Conservation (phyloP, 257 asterid species). For the Gentiana dahurica region DNA sequence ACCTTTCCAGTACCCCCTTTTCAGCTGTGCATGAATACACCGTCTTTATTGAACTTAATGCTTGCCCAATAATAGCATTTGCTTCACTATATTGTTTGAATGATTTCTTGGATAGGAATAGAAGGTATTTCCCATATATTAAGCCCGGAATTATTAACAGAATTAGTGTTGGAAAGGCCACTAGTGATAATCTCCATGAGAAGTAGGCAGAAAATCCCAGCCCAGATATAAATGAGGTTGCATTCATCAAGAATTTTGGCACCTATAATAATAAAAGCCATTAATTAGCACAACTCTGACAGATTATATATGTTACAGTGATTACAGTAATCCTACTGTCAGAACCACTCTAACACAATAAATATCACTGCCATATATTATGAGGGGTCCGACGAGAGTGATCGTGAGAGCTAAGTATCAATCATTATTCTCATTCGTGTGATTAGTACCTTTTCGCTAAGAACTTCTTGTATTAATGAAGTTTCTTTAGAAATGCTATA, state of each 20-base stretch:
- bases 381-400: neutral
- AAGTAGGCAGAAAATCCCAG: conserved; percentile 52
- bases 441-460: conserved; percentile 63
- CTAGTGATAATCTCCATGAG: conserved; percentile 66
- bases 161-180: conserved; percentile 57
- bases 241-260: conserved; percentile 69
- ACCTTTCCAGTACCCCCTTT: conserved; percentile 47
- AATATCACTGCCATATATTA: too few species aligned
- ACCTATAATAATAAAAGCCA: conserved; percentile 23
- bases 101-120: conserved; percentile 35
- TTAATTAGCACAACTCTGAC: too few species aligned
- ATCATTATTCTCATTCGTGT: neutral
- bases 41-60: conserved; percentile 69
- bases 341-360: too few species aligned
- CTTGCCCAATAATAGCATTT: conserved; percentile 52
- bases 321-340: too few species aligned
- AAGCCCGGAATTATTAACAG: conserved; percentile 63
- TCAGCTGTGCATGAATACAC: conserved; percentile 84
- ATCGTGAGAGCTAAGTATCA: too few species aligned
- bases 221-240: conserved; percentile 64
- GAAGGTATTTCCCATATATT: conserved; percentile 59
- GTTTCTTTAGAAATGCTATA: conserved; percentile 75
- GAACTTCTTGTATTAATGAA: conserved; percentile 76
- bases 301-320: too few species aligned
- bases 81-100: conserved; percentile 62